Conservation (phyloP, 805 yeast species). For the Wickerhamiella hasegawae region DNA sequence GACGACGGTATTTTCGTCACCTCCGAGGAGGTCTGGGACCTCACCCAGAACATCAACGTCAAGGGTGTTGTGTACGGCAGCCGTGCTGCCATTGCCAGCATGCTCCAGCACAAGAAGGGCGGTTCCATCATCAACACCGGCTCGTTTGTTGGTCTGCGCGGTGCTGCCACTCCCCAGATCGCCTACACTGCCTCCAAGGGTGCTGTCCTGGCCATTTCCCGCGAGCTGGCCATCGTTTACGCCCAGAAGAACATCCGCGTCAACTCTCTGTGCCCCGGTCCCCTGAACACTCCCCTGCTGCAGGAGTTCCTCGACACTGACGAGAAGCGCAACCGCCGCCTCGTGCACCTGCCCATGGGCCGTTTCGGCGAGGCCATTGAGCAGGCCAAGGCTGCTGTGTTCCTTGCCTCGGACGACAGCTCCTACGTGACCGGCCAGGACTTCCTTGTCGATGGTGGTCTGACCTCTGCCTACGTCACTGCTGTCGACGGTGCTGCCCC, state of each 20-base stretch:
- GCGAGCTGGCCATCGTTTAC: slow-evolving; percentile 40
- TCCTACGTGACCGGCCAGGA: slow-evolving; percentile 46
- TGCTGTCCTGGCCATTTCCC: slow-evolving; percentile 23
- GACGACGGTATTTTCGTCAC: slow-evolving; percentile 22
- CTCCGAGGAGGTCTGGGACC: slow-evolving; percentile 22
- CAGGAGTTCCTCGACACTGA: slow-evolving; percentile 37
- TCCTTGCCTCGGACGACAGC: slow-evolving; percentile 35
- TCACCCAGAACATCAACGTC: slow-evolving; percentile 23
- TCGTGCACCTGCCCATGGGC: slow-evolving; percentile 32
- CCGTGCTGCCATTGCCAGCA: slow-evolving; percentile 22
- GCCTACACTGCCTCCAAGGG: slow-evolving; percentile 27
- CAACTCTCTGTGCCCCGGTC: slow-evolving; percentile 44
- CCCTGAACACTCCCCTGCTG: slow-evolving; percentile 44
- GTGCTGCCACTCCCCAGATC: slow-evolving; percentile 26
- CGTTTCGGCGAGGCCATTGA: slow-evolving; percentile 53
- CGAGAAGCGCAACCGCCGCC: slow-evolving; percentile 31
- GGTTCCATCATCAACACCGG: slow-evolving; percentile 25
- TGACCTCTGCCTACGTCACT: slow-evolving; percentile 21
- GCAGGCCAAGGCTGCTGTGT: slow-evolving; percentile 43
- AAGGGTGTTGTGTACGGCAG: slow-evolving; percentile 24
- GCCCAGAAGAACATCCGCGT: slow-evolving; percentile 39
- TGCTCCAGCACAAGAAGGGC: slow-evolving; percentile 17
- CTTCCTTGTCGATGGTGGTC: slow-evolving; percentile 43
- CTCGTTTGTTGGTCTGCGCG: slow-evolving; percentile 24
- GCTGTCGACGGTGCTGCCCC: slow-evolving; percentile 14